Base-by-base conservation (phyloP, 1,139 yeast species). In the Taphrina confusa region DNA sequence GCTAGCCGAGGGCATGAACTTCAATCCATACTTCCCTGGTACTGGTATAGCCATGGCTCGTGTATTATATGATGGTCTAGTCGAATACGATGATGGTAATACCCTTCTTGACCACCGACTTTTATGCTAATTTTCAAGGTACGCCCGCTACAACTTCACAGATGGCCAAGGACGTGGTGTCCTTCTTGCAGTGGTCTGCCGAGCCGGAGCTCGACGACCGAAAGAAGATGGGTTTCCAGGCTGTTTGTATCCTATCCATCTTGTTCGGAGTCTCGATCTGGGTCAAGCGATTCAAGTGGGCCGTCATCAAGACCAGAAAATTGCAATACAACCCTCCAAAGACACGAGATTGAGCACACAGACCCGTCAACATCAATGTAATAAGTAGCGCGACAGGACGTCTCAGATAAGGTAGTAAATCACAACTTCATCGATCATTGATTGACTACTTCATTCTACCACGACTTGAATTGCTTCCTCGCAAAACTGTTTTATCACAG, bases 21-120 rank as follows among this genome's bases (percentile, higher is more conserved):
- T 92, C 80, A 94, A 94, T 82, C 98, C 98, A 73, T 92, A 92
- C 82, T 92, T 92, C 96, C 97, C 99, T 73, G 97, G 97, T 78
- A 97, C 98, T 68, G 81, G 97, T 55, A 91, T 92, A 80, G 97
- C 97, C 72, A 92, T 92, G 98, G 97, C 89, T 74, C 87, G 98
- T 80, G 97, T 91, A 64, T 81, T 92, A 76, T 92, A 90, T 70
- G 98, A 92, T 73, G 98, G 89, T 68, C 80, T 92, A 73, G 97
- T 92, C 67, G 99, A 92, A 80, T 92, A 85, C 77, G 98, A 92
- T 74, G 98, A 92, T 75, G 98, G 98, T 72, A 14, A 42, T 30
- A 3, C 11, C 6, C 3, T 18, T 6, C 6, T 18, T 6, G 42
- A 37, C 8, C 5, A 14, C 6, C 1, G 31, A 42, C 8, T 2